A percentile compares a stretch with the other conserved stretches of the same genome.
Evolutionary conservation across 768 basidiomycete species (phyloP).

Genomic region (Lentinula lateritia): DNA sequence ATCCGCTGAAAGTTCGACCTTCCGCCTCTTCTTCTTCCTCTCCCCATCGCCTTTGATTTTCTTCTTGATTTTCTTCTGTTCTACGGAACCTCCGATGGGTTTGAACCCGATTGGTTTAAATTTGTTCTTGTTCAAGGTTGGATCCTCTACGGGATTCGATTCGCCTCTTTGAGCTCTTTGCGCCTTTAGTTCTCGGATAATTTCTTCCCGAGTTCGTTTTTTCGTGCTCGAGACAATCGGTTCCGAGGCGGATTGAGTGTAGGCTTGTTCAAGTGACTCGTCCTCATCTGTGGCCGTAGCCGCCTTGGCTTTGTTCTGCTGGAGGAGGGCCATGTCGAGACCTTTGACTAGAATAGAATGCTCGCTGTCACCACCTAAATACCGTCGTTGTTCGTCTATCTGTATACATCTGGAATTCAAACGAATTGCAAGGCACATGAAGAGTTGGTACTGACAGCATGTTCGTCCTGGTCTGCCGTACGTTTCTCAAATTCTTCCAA

Average conservation of each 20-base stretch:
- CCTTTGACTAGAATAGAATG: constrained; percentile 89
- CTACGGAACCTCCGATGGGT: constrained; percentile 39
- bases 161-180: constrained; percentile 36
- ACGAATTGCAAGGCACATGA: not conserved
- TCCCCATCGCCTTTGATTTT: constrained; percentile 34
- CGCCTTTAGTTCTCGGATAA: constrained; percentile 68
- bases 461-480: constrained; percentile 50
- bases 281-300: constrained; percentile 63
- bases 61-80: constrained; percentile 46
- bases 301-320: constrained; percentile 72
- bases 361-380: constrained; percentile 79
- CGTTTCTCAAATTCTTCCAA: constrained; percentile 77
- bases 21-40: constrained; percentile 59
- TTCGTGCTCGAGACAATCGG: constrained; percentile 34
- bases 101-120: constrained; percentile 65
- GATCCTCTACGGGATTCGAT: constrained; percentile 15
- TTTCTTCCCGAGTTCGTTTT: constrained; percentile 77
- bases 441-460: constrained; percentile 33
- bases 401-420: constrained; percentile 17
- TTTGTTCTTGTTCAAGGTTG: constrained; percentile 32
- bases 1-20: constrained; percentile 18
- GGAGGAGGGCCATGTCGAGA: constrained; percentile 80
- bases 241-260: constrained; percentile 37
- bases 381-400: constrained; percentile 70
- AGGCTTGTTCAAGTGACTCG: constrained; percentile 75